Base-by-base conservation (phyloP, 441 rosid genomes). In the Hura crepitans region DNA sequence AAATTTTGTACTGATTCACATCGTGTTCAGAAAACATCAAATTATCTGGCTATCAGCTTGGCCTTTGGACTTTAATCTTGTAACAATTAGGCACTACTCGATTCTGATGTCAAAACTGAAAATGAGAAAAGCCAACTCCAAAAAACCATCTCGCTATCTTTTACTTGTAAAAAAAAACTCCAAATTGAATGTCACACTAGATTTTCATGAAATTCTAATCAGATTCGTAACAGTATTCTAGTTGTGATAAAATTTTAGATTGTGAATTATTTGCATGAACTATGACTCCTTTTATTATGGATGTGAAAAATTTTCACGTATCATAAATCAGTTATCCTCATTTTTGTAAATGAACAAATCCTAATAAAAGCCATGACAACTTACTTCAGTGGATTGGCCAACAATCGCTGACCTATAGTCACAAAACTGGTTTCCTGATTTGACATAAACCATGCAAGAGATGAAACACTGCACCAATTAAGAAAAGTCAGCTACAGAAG, bases 381-480 rank as follows among this genome's bases (percentile, higher is more conserved):
- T 81, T 85, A 96, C 99, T 84, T 96, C 74, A 96, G 79, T 61
- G 99, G 99, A 77, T 90, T 90, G 75, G 99, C 99, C 80, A 96
- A 77, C 69, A 96, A 79, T 80, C 98, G 86, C 80, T 93, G 99
- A 70, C 99, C 98, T 62, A 96, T 96, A 39, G 99, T 96, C 62
- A 96, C 99, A 80, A 96, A 96, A 81, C 99, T 96, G 20, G 95
- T 93, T 81, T 96, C 99, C 85, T 96, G 99, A 85, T 91, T 96
- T 70, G 99, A 96, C 99, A 96, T 96, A 83, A 96, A 96, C 99
- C 99, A 96, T 25, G 99, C 99, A 72, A 96, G 99, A 70, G 99
- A 96, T 65, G 99, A 96, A 80, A 96, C 99, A 82, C 99, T 96
- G 93, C 82, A 84, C 72, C 77, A 33, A 72, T 28, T 75, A 72